A percentile compares a stretch with the other conserved stretches of the same genome.
phyloP scores from a whole-genome alignment of 1,284 basidiomycete species.

The Hemileia vastatrix region DNA sequence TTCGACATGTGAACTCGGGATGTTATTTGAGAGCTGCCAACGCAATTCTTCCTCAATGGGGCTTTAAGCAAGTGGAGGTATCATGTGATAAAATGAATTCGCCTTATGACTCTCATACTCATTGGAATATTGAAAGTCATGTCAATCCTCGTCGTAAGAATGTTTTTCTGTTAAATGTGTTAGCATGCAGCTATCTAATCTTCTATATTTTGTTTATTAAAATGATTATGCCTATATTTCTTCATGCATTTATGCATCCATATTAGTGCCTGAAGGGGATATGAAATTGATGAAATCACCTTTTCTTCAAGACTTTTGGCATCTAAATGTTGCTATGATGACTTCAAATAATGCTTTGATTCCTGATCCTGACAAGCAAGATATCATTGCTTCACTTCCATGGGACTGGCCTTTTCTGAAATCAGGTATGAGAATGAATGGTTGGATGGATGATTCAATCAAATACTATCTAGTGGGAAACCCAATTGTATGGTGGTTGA shows the following conservation, averaged over 20 bases:
- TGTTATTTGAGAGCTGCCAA: constrained; percentile 89
- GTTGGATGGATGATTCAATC: constrained; percentile 75
- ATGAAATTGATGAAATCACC: constrained; percentile 76
- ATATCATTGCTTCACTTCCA: constrained; percentile 85
- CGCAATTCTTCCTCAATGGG: constrained; percentile 86
- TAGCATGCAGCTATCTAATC: not conserved
- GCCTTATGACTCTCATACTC: constrained; percentile 70
- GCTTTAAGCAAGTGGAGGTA: constrained; percentile 97
- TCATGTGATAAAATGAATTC: constrained; percentile 84
- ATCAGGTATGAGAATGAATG: constrained; percentile 88
- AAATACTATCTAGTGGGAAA: constrained; percentile 94
- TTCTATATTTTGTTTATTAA: not conserved
- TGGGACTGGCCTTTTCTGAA: constrained; percentile 87
- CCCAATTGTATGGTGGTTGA: constrained; percentile 84
- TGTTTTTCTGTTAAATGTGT: constrained; percentile 30
- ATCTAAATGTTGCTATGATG: constrained; percentile 99
- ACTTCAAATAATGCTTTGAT: constrained; percentile 96
- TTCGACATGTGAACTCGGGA: constrained; percentile 65
- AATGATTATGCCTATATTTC: constrained; percentile 9
- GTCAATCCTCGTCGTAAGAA: constrained; percentile 77
- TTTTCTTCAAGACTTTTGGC: constrained; percentile 94
- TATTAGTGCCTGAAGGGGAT: constrained; percentile 67
- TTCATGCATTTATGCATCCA: constrained; percentile 5
- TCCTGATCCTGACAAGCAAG: constrained; percentile 95
- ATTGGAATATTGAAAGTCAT: constrained; percentile 97